phyloP scores from a whole-genome alignment of 768 basidiomycete species.

The Tubosaeta sp. region DNA sequence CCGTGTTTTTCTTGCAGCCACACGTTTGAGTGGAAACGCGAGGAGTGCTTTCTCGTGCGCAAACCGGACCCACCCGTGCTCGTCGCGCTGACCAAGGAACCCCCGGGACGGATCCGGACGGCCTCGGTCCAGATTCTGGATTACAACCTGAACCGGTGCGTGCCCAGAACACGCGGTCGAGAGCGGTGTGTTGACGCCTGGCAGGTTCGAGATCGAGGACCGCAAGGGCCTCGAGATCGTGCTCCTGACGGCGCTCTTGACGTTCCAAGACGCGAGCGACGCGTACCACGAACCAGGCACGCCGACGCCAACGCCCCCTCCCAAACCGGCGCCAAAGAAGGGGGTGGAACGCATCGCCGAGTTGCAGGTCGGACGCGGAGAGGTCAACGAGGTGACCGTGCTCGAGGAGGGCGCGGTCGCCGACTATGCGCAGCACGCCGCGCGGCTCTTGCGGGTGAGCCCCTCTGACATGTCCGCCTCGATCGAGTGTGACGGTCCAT shows the following conservation, averaged over 20 bases:
- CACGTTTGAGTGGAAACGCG: slow-evolving; percentile 82
- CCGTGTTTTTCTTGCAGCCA: slow-evolving; percentile 42
- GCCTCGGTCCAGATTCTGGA: slow-evolving; percentile 72
- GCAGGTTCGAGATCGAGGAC: slow-evolving; percentile 71
- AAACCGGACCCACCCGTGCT: slow-evolving; percentile 87
- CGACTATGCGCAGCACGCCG: slow-evolving; percentile 70
- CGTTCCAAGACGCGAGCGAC: slow-evolving; percentile 71
- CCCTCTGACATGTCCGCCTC: neutral
- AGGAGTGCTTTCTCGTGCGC: slow-evolving; percentile 76
- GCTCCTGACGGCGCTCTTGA: slow-evolving; percentile 69
- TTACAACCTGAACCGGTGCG: slow-evolving; percentile 76
- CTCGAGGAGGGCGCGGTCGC: slow-evolving; percentile 57
- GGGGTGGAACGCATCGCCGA: slow-evolving; percentile 70
- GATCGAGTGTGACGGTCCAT: neutral
- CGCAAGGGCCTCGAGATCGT: slow-evolving; percentile 84
- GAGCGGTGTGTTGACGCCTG: too few species aligned
- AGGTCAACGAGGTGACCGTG: slow-evolving; percentile 72
- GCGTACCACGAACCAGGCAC: slow-evolving; percentile 36
- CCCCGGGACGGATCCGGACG: slow-evolving; percentile 60
- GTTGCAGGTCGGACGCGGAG: slow-evolving; percentile 60
- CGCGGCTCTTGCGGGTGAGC: slow-evolving; percentile 55
- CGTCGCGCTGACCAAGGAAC: slow-evolving; percentile 77
- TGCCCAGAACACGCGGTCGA: neutral
- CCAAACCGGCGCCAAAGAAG: slow-evolving; percentile 59
- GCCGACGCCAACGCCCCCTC: slow-evolving; percentile 41